Evolutionary conservation across 495 filamentous ascomycete genomes (phyloP), one percentile per base, ranked within the genome.

Genomic region (Cercophora scortea): DNA sequence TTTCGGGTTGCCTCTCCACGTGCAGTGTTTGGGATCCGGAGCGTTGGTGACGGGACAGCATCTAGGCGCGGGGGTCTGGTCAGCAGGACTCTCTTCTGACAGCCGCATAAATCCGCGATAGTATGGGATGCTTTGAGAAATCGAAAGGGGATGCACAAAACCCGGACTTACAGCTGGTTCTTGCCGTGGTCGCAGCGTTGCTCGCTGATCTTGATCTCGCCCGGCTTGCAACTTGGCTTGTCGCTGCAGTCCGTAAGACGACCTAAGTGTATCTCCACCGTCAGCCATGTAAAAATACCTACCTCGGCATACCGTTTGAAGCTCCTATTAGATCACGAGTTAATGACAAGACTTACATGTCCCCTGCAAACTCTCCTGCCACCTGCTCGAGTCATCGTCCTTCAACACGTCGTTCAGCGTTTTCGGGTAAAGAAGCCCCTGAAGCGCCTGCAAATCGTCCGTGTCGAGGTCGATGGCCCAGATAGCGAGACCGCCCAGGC

Each of bases 401-500:
- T 12, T 12, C 38, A 41, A 7, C 2, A 41, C 12, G 3, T 10
- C 42, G 4, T 25, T 16, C 42, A 45, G 10, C n/a, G 47, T 15
- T 33, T 52, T 41, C 11, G 53, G 52, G 2, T 41, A 10, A 11
- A 57, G 19, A 0, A 56, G 32, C 8, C 41, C 53, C 4, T 25
- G 8, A 11, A 62, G 50, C 1, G 52, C 54, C 15, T 42, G 12
- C 8, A 55, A 49, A 1, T 60, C 36, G 8, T 53, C 46, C 1
- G 49, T 52, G 49, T 70, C 69, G 19, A 56, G 60, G 25, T 63
- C 58, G n/a, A 65, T 51, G 10, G 67, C 64, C 68, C 68, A 72
- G 16, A 72, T 64, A 3, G 70, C 32, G 3, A 59, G n/a, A n/a
- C 69, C 66, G 10, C 52, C 51, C 0, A 71, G 51, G 9, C 68